phyloP scores from a whole-genome alignment of 352 stramenopile species.

The Phytophthora fragariae region DNA sequence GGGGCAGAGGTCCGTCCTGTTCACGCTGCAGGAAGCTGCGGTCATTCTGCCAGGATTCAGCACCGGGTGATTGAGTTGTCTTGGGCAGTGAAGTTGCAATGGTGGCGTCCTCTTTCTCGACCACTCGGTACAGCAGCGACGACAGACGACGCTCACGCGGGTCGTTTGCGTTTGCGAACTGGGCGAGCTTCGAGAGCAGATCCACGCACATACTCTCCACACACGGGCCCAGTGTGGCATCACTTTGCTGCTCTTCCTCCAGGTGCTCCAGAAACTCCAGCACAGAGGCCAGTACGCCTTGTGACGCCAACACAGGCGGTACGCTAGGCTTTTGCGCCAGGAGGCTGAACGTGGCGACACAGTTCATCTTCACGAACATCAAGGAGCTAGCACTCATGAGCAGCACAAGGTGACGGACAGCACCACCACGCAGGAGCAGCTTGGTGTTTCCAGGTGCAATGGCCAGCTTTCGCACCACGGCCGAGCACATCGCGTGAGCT shows the following conservation, averaged over 20 bases:
- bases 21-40: slow-evolving; percentile 60
- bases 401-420: slow-evolving; percentile 55
- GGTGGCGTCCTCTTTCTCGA: slow-evolving; percentile 58
- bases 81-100: not conserved
- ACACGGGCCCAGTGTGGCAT: slow-evolving; percentile 26
- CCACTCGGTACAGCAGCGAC: slow-evolving; percentile 62
- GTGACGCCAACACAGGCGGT: slow-evolving; percentile 50
- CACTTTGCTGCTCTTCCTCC: slow-evolving; percentile 14
- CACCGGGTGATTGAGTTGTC: not conserved
- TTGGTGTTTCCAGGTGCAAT: slow-evolving; percentile 77
- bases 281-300: slow-evolving; percentile 64
- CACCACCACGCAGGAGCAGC: slow-evolving; percentile 62
- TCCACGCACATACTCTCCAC: slow-evolving; percentile 76
- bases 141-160: slow-evolving; percentile 61
- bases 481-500: slow-evolving; percentile 57
- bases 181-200: slow-evolving; percentile 64
- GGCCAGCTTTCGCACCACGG: slow-evolving; percentile 70
- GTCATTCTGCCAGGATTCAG: slow-evolving; percentile 60
- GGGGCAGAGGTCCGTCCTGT: slow-evolving; percentile 27
- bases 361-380: slow-evolving; percentile 72
- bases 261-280: slow-evolving; percentile 60
- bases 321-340: slow-evolving; percentile 60
- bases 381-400: slow-evolving; percentile 47
- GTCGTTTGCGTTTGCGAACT: slow-evolving; percentile 65
- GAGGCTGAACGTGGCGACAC: slow-evolving; percentile 71